phyloP scores from a whole-genome alignment of 257 asterid genomes.

The Jasminum sambac region DNA sequence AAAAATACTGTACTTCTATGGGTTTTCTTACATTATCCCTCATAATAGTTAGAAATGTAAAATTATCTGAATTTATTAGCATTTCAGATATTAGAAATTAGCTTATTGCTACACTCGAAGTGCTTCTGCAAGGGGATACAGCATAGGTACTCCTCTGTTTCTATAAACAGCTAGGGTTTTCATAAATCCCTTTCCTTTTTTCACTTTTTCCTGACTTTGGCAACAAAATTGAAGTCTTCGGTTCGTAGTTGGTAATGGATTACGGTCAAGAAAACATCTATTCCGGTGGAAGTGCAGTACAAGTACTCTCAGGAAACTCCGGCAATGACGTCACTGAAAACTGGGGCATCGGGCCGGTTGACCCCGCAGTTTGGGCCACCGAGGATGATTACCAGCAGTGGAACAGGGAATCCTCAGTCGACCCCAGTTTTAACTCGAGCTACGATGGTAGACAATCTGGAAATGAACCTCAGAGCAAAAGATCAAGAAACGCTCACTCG shows the following conservation, averaged over 20 bases:
- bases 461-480: slow-evolving; percentile 58
- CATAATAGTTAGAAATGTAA: neutral
- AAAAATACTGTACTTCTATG: slow-evolving; percentile 29
- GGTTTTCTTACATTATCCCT: slow-evolving; percentile 14
- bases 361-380: slow-evolving; percentile 70
- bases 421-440: slow-evolving; percentile 41
- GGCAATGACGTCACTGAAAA: slow-evolving; percentile 35
- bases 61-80: neutral
- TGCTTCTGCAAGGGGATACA: neutral
- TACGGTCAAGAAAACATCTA: slow-evolving; percentile 44
- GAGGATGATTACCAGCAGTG: slow-evolving; percentile 65
- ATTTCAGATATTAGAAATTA: neutral
- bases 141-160: neutral
- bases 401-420: slow-evolving; percentile 50
- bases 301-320: slow-evolving; percentile 46
- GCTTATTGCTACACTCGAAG: neutral
- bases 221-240: slow-evolving; percentile 12
- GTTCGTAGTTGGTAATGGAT: slow-evolving; percentile 40
- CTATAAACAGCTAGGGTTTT: slow-evolving; percentile 26
- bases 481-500: slow-evolving; percentile 47
- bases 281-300: slow-evolving; percentile 57
- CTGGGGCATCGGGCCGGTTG: slow-evolving; percentile 54
- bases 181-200: neutral
- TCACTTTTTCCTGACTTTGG: slow-evolving; percentile 13
- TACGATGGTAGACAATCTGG: slow-evolving; percentile 55